Evolutionary conservation across 495 filamentous ascomycete genomes (phyloP), one percentile per base, ranked within the genome.

Genomic region (Hypoxylon intermedium): DNA sequence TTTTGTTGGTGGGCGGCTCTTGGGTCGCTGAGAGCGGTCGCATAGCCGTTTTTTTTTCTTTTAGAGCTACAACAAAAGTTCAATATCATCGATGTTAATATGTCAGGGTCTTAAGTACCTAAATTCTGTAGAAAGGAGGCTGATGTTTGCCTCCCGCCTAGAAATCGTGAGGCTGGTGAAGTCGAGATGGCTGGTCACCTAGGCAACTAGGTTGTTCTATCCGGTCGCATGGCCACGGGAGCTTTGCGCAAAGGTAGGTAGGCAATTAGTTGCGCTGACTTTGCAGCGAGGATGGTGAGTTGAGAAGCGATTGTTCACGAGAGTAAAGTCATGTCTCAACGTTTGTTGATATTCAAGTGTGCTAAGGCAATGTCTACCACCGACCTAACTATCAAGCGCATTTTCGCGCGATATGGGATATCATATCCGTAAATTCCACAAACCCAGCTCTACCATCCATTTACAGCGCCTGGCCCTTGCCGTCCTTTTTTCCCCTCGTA

Each of bases 351-450:
- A 60, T 60, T 45, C 28, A 50, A 52, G n/a, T 37, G 40, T 21
- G 36, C 40, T 23, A 30, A 51, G 40, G 11, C 19, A 45, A 54
- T 38, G 11, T 50, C 41, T 55, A 58, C 60, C 47, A 5, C 48
- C 44, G 9, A 53, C 37, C 45, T 41, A 40, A 45, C 45, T 66
- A 61, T 61, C 62, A 49, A 66, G 62, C 62, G 62, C 62, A 23
- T 36, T 48, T 26, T 23, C 16, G 56, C 62, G 51, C 62, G 52
- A 60, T 56, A 56, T 61, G 63, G 62, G 58, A 62, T 67, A 67
- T 67, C 58, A 11, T 45, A 62, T 36, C 57, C 58, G 38, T 30
- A 47, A 41, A 56, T 28, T 21, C 55, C 40, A 44, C 2, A 28
- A 28, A 41, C 9, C n/a, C 4, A 26, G 2, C 24, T 6, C 47